Percentiles rank a stretch among this genome's conserved stretches.
phyloP scores from a whole-genome alignment of 148 eudicot genomes.

The Arbutus unedo region DNA sequence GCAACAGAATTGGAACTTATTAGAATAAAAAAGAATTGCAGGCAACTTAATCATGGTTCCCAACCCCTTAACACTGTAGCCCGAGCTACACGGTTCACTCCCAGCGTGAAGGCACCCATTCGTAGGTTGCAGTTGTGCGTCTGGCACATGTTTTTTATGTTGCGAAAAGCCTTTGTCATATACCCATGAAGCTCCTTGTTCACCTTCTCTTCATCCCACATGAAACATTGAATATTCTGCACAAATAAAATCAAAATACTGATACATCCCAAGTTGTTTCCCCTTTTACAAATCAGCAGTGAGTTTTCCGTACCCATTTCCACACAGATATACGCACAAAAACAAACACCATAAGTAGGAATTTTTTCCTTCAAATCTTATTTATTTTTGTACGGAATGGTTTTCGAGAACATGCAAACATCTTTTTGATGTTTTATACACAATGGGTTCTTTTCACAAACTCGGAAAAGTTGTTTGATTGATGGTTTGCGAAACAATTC shows the following conservation, averaged over 20 bases:
- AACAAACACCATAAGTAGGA: no score
- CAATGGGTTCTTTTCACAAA: neutral
- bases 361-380: no score
- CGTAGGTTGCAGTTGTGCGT: slow-evolving; percentile 50
- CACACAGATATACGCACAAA: no score
- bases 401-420: neutral
- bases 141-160: slow-evolving; percentile 49
- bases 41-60: slow-evolving; percentile 34
- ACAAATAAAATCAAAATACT: slow-evolving; percentile 14
- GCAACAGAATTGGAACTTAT: neutral
- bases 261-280: neutral
- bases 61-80: slow-evolving; percentile 51
- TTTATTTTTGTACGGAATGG: neutral
- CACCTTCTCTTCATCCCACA: slow-evolving; percentile 69
- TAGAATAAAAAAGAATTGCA: neutral
- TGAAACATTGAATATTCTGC: slow-evolving; percentile 64
- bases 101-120: slow-evolving; percentile 59
- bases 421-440: neutral
- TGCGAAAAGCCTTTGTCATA: slow-evolving; percentile 44
- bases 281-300: neutral
- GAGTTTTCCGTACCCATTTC: no score
- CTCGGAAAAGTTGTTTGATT: neutral
- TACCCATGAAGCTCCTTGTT: slow-evolving; percentile 49
- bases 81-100: slow-evolving; percentile 55
- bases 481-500: neutral